Evolutionary conservation across 2,329 filamentous ascomycete genomes (phyloP).

Genomic region (Macroventuria anomochaeta): DNA sequence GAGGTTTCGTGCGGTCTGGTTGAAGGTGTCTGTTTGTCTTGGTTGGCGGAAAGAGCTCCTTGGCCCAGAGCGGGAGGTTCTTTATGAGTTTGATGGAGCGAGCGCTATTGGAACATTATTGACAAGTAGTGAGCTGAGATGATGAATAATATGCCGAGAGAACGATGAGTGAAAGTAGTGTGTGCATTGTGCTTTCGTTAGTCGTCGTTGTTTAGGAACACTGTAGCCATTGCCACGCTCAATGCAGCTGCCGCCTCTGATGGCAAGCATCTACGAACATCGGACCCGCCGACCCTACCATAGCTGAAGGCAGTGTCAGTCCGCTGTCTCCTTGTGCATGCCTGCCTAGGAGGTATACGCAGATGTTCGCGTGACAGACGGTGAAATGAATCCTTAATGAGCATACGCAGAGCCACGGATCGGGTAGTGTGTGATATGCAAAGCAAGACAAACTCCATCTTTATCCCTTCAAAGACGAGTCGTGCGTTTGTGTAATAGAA

Average conservation of each 20-base stretch:
- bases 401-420: too few relatives aligned
- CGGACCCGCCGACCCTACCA: background rate
- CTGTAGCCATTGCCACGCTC: background rate
- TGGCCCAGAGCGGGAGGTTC: background rate
- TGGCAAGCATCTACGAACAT: background rate
- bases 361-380: too few relatives aligned
- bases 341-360: too few relatives aligned
- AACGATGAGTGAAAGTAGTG: background rate
- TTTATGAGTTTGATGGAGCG: background rate
- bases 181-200: background rate
- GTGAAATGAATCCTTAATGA: too few relatives aligned
- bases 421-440: too few relatives aligned
- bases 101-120: background rate
- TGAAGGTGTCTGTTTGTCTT: background rate
- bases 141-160: background rate
- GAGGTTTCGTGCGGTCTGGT: background rate
- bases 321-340: background rate
- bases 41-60: background rate
- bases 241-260: background rate
- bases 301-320: background rate
- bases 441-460: too few relatives aligned
- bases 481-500: background rate
- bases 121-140: background rate
- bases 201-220: background rate
- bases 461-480: background rate